These are phyloP conservation scores for Suillus lakei DNA, from an alignment of 768 basidiomycete genomes.

Conservation along the genomic window DNA sequence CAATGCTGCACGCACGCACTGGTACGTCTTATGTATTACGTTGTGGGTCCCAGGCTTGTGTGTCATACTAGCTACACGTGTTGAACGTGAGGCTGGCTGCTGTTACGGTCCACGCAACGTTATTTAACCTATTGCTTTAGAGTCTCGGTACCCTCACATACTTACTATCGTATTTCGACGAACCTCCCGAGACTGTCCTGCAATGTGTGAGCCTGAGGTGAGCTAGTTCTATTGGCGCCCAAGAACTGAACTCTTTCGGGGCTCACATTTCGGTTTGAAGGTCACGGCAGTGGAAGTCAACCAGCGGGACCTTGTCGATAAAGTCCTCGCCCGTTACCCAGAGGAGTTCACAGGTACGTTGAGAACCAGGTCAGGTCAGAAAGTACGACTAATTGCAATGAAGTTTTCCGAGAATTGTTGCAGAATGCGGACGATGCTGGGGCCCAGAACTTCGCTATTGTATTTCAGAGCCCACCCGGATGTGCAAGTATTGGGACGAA, in stretches of 20 bases:
- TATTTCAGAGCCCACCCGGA: constrained; percentile 34
- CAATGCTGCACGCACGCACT: not conserved
- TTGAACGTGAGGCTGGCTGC: not conserved
- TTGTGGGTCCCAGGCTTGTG: constrained; percentile 1
- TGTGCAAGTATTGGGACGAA: constrained; percentile 4
- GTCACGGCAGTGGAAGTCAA: constrained; percentile 14
- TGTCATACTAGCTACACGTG: not conserved
- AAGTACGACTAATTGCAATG: not conserved
- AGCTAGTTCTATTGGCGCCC: not conserved
- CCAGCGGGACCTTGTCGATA: constrained; percentile 19
- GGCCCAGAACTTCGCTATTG: constrained; percentile 38
- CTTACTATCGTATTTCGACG: not conserved
- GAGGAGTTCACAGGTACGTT: constrained; percentile 19
- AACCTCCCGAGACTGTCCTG: not conserved
- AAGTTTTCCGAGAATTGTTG: constrained; percentile 56
- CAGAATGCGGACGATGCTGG: constrained; percentile 62
- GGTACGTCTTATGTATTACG: too few relatives aligned
- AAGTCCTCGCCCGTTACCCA: constrained; percentile 21
- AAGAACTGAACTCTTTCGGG: not conserved
- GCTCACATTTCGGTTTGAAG: not conserved
- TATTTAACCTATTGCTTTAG: not conserved
- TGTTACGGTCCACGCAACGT: not conserved
- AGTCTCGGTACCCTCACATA: not conserved
- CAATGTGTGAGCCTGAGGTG: not conserved
- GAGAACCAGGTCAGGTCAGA: not conserved